phyloP scores from a whole-genome alignment of 306 rosid genomes.

The Urtica urens region DNA sequence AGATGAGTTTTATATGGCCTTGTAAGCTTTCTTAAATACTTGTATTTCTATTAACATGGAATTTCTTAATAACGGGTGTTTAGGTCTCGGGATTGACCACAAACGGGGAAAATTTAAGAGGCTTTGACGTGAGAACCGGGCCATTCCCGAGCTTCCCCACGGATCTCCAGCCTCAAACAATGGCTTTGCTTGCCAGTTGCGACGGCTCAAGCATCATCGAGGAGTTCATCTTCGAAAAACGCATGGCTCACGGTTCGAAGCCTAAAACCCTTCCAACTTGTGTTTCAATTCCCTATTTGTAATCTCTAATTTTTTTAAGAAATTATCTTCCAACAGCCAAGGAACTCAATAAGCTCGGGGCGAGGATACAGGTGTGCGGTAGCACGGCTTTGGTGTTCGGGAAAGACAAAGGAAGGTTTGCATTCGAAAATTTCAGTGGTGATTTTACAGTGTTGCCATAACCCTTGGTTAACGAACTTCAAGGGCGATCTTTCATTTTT shows the following conservation, averaged over 20 bases:
- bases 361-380: slow-evolving; percentile 24
- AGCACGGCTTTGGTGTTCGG: slow-evolving; percentile 27
- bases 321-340: slow-evolving; percentile 20
- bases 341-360: slow-evolving; percentile 24
- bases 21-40: too few relatives aligned
- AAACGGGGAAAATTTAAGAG: slow-evolving; percentile 10
- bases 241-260: slow-evolving; percentile 19
- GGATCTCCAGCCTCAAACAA: slow-evolving; percentile 27
- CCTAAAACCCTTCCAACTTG: background rate
- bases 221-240: slow-evolving; percentile 22
- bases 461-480: too few relatives aligned
- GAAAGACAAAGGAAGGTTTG: slow-evolving; percentile 28
- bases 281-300: background rate
- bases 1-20: too few relatives aligned
- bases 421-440: too few relatives aligned
- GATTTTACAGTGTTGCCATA: too few relatives aligned
- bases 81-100: slow-evolving; percentile 22
- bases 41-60: background rate
- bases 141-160: slow-evolving; percentile 30
- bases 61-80: background rate
- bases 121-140: slow-evolving; percentile 16
- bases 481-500: too few relatives aligned
- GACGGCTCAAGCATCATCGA: slow-evolving; percentile 17
- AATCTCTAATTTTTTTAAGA: background rate
- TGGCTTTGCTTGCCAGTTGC: slow-evolving; percentile 25